These are phyloP conservation scores for Aspergillus sp. DNA, from an alignment of 2,329 filamentous ascomycete genomes.

Conservation along the genomic window DNA sequence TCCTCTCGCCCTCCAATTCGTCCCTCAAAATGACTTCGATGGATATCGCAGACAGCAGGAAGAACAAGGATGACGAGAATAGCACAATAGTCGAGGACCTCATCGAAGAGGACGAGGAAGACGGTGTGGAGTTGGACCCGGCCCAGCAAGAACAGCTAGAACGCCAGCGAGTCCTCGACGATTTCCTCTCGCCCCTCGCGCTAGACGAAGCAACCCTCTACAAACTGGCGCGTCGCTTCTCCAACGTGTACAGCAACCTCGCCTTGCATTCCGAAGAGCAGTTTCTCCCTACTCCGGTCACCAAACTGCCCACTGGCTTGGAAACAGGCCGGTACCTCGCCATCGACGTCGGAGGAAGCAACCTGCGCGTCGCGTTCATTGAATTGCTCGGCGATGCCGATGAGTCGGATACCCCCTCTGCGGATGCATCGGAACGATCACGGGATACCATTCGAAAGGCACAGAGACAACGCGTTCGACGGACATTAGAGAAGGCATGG, in stretches of 20 bases:
- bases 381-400: slow-evolving; percentile 49
- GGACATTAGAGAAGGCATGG: slow-evolving; percentile 52
- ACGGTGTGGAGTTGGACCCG: slow-evolving; percentile 28
- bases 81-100: slow-evolving; percentile 28
- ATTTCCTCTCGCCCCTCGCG: slow-evolving; percentile 41
- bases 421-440: slow-evolving; percentile 37
- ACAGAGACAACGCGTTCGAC: slow-evolving; percentile 45
- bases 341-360: slow-evolving; percentile 58
- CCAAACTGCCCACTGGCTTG: slow-evolving; percentile 48
- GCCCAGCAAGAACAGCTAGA: slow-evolving; percentile 27
- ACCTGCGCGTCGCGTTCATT: slow-evolving; percentile 57
- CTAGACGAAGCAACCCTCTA: slow-evolving; percentile 45
- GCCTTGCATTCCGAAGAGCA: slow-evolving; percentile 46
- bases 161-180: slow-evolving; percentile 36
- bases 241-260: slow-evolving; percentile 43
- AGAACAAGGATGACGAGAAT: slow-evolving; percentile 28
- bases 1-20: background rate
- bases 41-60: slow-evolving; percentile 21
- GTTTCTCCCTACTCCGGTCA: slow-evolving; percentile 49
- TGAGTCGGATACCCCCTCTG: slow-evolving; percentile 32
- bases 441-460: slow-evolving; percentile 46
- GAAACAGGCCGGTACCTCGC: slow-evolving; percentile 56
- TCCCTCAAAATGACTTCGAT: slow-evolving; percentile 24
- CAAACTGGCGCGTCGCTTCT: slow-evolving; percentile 46
- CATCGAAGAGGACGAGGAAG: slow-evolving; percentile 37